Evolutionary conservation across 768 basidiomycete genomes (phyloP).

Genomic region (Leccinum subtestaceum): DNA sequence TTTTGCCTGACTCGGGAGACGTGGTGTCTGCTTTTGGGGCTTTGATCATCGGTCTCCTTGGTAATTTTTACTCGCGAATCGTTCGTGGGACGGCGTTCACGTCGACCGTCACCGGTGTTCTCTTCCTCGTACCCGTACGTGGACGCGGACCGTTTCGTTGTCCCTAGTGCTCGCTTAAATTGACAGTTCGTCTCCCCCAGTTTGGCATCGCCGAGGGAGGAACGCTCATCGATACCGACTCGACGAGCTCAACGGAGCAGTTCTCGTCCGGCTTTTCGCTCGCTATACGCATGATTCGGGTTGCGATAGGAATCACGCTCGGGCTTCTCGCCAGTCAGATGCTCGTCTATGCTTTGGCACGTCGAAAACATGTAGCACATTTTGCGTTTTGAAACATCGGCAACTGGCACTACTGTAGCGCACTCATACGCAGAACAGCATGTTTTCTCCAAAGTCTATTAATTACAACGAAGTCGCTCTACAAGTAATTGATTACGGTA

Average conservation of each 20-base stretch:
- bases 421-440: background rate
- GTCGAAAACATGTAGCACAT: constrained; percentile 67
- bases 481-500: constrained; percentile 32
- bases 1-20: constrained; percentile 65
- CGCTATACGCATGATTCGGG: constrained; percentile 79
- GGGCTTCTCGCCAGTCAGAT: constrained; percentile 82
- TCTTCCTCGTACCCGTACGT: constrained; percentile 84
- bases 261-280: constrained; percentile 78
- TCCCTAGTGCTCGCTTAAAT: background rate
- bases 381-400: constrained; percentile 63
- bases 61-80: constrained; percentile 76
- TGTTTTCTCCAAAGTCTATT: constrained; percentile 21
- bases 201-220: constrained; percentile 77
- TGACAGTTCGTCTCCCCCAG: constrained; percentile 36
- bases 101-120: constrained; percentile 90
- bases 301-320: constrained; percentile 82
- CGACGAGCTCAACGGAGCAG: constrained; percentile 56
- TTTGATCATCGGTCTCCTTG: constrained; percentile 72
- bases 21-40: constrained; percentile 79
- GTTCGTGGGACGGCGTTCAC: constrained; percentile 83
- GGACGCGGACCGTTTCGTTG: background rate
- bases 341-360: constrained; percentile 69
- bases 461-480: constrained; percentile 32
- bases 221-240: constrained; percentile 49
- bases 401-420: background rate